phyloP scores from a whole-genome alignment of 1,284 basidiomycete species.

The Ustilago cynodontis region DNA sequence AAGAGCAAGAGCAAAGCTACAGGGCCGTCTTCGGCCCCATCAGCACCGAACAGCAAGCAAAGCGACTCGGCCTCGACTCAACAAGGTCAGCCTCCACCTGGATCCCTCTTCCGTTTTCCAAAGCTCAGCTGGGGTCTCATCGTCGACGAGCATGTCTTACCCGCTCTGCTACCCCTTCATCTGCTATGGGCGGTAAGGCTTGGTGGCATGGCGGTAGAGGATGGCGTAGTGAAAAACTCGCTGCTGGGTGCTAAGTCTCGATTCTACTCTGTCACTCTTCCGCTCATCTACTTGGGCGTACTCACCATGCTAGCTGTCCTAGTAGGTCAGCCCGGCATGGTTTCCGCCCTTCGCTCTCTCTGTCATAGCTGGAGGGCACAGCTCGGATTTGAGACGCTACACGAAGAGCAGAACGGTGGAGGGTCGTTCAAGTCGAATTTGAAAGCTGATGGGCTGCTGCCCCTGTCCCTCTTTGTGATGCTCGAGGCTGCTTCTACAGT shows the following conservation, averaged over 20 bases:
- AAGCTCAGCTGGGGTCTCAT: slow-evolving; percentile 48
- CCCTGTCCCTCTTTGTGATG: slow-evolving; percentile 31
- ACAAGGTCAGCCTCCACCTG: slow-evolving; percentile 42
- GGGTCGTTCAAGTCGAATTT: slow-evolving; percentile 1
- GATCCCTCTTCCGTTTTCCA: slow-evolving; percentile 46
- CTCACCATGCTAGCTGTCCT: slow-evolving; percentile 27
- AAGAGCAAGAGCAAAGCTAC: slow-evolving; percentile 5
- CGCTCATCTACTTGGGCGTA: slow-evolving; percentile 34
- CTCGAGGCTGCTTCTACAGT: slow-evolving; percentile 30
- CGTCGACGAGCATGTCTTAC: slow-evolving; percentile 45
- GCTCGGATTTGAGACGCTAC: slow-evolving; percentile 22
- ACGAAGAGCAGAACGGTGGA: neutral
- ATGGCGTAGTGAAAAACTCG: slow-evolving; percentile 40
- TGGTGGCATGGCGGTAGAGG: slow-evolving; percentile 45
- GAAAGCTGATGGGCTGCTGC: slow-evolving; percentile 26
- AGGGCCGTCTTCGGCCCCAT: slow-evolving; percentile 28
- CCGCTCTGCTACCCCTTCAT: slow-evolving; percentile 43
- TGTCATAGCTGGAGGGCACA: slow-evolving; percentile 26
- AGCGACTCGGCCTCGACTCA: slow-evolving; percentile 2
- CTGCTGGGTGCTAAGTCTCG: slow-evolving; percentile 36
- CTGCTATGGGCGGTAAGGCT: slow-evolving; percentile 48
- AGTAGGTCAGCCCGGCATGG: slow-evolving; percentile 21
- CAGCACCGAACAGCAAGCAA: neutral
- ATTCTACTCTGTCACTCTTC: slow-evolving; percentile 37
- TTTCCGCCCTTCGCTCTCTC: slow-evolving; percentile 6